These are phyloP conservation scores for Entomortierella chlamydospora DNA, from an alignment of 192 early-diverging fungal species.

Conservation along the genomic window DNA sequence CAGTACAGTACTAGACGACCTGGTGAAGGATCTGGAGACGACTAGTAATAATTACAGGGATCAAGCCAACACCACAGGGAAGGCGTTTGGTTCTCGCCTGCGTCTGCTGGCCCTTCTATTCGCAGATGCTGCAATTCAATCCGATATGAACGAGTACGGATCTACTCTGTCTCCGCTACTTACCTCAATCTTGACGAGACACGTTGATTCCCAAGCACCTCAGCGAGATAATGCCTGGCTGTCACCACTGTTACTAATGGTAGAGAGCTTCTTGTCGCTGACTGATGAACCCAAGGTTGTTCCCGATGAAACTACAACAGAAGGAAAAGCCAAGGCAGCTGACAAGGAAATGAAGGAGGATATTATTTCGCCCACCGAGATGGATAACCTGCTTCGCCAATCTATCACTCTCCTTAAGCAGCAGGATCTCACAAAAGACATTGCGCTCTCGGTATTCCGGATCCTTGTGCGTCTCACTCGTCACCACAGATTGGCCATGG, in stretches of 20 bases:
- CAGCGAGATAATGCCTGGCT: conserved; percentile 62
- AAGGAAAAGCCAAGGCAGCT: conserved; percentile 30
- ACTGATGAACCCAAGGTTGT: conserved; percentile 69
- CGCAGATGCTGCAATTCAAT: conserved; percentile 66
- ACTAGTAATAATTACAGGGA: conserved; percentile 4
- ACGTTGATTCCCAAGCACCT: conserved; percentile 11
- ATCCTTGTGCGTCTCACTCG: conserved; percentile 88
- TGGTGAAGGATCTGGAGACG: conserved; percentile 43
- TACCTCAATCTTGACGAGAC: conserved; percentile 28
- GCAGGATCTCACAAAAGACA: conserved; percentile 57
- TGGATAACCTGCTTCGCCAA: conserved; percentile 47
- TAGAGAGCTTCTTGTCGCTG: conserved; percentile 73
- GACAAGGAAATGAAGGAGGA: conserved; percentile 57
- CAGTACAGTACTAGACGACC: conserved; percentile 23
- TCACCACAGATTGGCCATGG: conserved; percentile 65
- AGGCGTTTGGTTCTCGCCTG: conserved; percentile 59
- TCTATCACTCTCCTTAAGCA: conserved; percentile 56
- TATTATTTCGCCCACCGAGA: conserved; percentile 53
- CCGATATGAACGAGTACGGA: conserved; percentile 45
- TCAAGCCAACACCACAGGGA: conserved; percentile 16
- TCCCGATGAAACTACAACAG: conserved; percentile 36
- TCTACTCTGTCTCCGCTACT: conserved; percentile 33
- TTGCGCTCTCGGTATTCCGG: conserved; percentile 77
- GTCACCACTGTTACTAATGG: conserved; percentile 67
- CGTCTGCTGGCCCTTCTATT: conserved; percentile 73